These are phyloP conservation scores for Colletotrichum tofieldiae DNA, from an alignment of 2,329 filamentous ascomycete species.

Conservation along the genomic window DNA sequence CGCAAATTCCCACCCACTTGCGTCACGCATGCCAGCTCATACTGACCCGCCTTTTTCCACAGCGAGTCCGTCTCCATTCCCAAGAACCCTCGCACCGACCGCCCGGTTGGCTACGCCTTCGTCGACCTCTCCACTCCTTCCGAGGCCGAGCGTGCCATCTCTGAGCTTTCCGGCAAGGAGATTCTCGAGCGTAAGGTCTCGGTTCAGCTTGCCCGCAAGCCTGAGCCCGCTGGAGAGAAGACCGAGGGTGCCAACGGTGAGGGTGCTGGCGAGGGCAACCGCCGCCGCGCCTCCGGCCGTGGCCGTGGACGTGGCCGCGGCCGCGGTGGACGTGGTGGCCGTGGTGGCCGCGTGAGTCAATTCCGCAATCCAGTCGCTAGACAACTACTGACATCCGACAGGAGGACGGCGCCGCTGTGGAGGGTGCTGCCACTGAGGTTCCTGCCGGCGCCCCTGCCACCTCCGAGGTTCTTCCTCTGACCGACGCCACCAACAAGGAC, in stretches of 20 bases:
- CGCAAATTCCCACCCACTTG: slow-evolving; percentile 41
- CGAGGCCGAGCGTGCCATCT: slow-evolving; percentile 96
- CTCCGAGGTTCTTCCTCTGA: slow-evolving; percentile 71
- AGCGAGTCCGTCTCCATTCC: slow-evolving; percentile 99
- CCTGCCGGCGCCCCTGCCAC: slow-evolving; percentile 61
- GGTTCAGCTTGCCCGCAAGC: slow-evolving; percentile 98
- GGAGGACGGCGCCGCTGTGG: slow-evolving; percentile 63
- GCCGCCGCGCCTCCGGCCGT: slow-evolving; percentile 75
- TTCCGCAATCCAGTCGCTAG: neutral
- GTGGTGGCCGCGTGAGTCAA: slow-evolving; percentile 64
- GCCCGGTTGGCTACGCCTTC: slow-evolving; percentile 98
- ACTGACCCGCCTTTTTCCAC: slow-evolving; percentile 44
- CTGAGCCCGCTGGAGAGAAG: slow-evolving; percentile 87
- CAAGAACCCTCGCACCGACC: slow-evolving; percentile 98
- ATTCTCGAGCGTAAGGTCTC: slow-evolving; percentile 99
- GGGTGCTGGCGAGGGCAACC: slow-evolving; percentile 77
- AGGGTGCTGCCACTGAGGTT: slow-evolving; percentile 62
- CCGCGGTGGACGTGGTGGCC: slow-evolving; percentile 76
- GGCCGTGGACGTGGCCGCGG: slow-evolving; percentile 80
- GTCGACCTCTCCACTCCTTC: slow-evolving; percentile 95
- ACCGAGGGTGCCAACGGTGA: slow-evolving; percentile 83
- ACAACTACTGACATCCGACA: slow-evolving; percentile 48
- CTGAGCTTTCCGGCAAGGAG: slow-evolving; percentile 96
- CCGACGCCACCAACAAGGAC: slow-evolving; percentile 73
- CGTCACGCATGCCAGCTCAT: slow-evolving; percentile 42